Evolutionary conservation across 2,329 filamentous ascomycete species (phyloP), one percentile per base, ranked within the genome.

Genomic region (Parascedosporium putredinis): DNA sequence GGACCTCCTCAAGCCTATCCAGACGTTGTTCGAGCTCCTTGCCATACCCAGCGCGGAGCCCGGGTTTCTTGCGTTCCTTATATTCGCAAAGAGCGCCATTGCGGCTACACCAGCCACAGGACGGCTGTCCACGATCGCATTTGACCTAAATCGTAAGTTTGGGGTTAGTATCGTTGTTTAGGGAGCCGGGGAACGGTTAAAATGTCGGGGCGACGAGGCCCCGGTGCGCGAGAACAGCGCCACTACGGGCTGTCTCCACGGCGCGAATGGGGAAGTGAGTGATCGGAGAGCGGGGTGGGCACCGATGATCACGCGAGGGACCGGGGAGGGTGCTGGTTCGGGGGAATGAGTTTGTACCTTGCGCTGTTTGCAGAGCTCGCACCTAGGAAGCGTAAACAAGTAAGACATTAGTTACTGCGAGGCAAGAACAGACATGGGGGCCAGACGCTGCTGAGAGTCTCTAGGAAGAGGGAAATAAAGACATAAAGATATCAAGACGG

Each of bases 321-420:
- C n/a, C n/a, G n/a, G n/a, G n/a, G n/a, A n/a, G n/a, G n/a, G 34
- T 25, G 40, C 43, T 36, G 38, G 38, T 42, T 42, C 16, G 38
- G 20, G 38, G 42, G 27, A n/a, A 20, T 34, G 59, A n/a, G n/a
- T n/a, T n/a, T 64, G 50, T 67, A 88, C 85, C 73, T 90, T 91
- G 69, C 86, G 73, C 64, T 86, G 81, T 66, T 90, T 89, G 70
- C 86, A 88, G 47, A 86, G 74, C 67, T 90, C 86, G 61, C 86
- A 84, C 59, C 81, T 84, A 64, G 60, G 59, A 12, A 48, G 14
- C 53, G 44, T 33, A 27, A 53, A 33, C 18, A 54, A 42, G 10
- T 36, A 33, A 22, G 40, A 24, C 42, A 50, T 44, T 50, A 45
- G 29, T 22, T 9, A 23, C 36, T 5, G 12, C n/a, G 14, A 12